Conservation (phyloP, 768 basidiomycete species). For the Tulasnella sp. region DNA sequence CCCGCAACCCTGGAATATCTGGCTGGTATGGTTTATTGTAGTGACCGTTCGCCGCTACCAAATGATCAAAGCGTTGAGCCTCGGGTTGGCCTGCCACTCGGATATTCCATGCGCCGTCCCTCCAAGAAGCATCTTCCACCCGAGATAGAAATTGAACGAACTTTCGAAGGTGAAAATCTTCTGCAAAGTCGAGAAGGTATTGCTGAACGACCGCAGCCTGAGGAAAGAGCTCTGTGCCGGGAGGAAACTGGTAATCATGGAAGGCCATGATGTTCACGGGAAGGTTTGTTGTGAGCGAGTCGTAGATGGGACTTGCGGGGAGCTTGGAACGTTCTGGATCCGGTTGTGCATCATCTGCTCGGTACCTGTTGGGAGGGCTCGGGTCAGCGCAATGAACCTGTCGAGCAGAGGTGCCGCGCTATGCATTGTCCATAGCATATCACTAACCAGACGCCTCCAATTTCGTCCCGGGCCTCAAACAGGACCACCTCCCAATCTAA, state of each 20-base stretch:
- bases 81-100: constrained; percentile 37
- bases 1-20: constrained; percentile 51
- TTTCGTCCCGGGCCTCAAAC: constrained; percentile 59
- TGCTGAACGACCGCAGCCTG: constrained; percentile 53
- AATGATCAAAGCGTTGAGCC: constrained; percentile 50
- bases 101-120: constrained; percentile 46
- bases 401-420: too few species aligned
- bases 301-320: constrained; percentile 70
- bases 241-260: constrained; percentile 59
- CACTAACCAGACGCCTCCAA: constrained; percentile 76
- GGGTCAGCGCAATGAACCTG: background rate
- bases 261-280: constrained; percentile 77
- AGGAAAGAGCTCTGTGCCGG: constrained; percentile 68
- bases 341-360: constrained; percentile 31
- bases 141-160: constrained; percentile 60
- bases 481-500: constrained; percentile 61
- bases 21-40: constrained; percentile 63
- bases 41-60: constrained; percentile 75
- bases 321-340: constrained; percentile 35
- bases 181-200: constrained; percentile 68
- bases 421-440: constrained; percentile 11
- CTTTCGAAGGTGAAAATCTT: constrained; percentile 54
- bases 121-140: constrained; percentile 42
- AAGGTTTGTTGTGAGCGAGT: constrained; percentile 76
- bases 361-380: background rate